Conservation (phyloP, 495 filamentous ascomycete genomes). For the Neurospora tetraspora region DNA sequence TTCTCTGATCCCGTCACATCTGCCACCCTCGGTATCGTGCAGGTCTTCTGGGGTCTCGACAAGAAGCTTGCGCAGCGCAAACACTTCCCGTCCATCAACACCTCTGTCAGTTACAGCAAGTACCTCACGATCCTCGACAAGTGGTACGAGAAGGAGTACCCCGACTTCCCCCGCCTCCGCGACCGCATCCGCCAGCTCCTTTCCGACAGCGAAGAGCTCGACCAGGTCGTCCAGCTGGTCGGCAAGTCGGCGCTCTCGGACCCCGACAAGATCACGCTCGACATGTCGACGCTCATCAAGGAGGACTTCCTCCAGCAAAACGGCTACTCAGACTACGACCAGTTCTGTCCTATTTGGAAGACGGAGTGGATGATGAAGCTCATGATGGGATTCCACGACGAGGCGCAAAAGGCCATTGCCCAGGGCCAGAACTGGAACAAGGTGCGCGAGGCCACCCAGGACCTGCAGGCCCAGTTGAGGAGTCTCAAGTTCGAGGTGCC, state of each 20-base stretch:
- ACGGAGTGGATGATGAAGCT: constrained; percentile 99
- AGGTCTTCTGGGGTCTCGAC: constrained; percentile 99
- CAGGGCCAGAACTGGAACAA: constrained; percentile 86
- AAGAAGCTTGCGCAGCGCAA: constrained; percentile 99
- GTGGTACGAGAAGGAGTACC: constrained; percentile 84
- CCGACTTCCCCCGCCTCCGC: constrained; percentile 87
- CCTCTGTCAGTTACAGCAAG: constrained; percentile 91
- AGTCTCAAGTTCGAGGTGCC: constrained; percentile 96
- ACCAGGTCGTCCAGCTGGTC: constrained; percentile 97
- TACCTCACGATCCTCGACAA: constrained; percentile 80
- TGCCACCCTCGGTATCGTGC: constrained; percentile 91
- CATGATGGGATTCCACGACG: constrained; percentile 96
- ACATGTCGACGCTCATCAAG: constrained; percentile 86
- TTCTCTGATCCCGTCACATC: constrained; percentile 98
- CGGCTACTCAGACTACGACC: constrained; percentile 96
- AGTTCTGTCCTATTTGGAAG: constrained; percentile 99
- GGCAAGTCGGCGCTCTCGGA: constrained; percentile 95
- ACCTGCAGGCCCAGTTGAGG: constrained; percentile 72
- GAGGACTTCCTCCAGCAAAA: constrained; percentile 99
- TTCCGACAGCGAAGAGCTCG: constrained; percentile 89
- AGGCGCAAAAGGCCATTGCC: constrained; percentile 87
- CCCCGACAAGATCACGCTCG: constrained; percentile 95
- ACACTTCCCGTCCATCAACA: constrained; percentile 99
- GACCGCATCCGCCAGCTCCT: constrained; percentile 89
- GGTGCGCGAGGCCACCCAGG: constrained; percentile 79